Conservation (phyloP, 2,329 filamentous ascomycete genomes). For the Canariomyces notabilis region DNA sequence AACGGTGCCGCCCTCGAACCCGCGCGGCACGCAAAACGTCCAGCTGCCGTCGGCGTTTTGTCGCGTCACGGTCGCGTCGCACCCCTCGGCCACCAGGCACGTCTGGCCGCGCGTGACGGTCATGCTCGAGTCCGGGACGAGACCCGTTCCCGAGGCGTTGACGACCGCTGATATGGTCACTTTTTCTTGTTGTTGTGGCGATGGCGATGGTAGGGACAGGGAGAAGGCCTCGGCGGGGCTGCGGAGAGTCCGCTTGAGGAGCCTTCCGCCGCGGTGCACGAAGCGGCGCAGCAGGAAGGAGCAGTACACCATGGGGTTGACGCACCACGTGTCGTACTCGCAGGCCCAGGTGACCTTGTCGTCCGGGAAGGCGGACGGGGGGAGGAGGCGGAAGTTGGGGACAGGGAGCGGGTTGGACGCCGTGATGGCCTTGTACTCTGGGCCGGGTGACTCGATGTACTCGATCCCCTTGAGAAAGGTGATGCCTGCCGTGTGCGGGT, state of each 20-base stretch:
- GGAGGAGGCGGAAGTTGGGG: background rate
- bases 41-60: constrained; percentile 59
- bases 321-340: constrained; percentile 50
- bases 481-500: constrained; percentile 39
- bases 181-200: constrained; percentile 16
- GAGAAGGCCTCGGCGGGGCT: constrained; percentile 36
- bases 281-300: constrained; percentile 41
- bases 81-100: constrained; percentile 38
- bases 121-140: constrained; percentile 37
- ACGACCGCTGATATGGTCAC: constrained; percentile 32
- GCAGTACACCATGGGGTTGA: constrained; percentile 52
- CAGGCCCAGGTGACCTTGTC: constrained; percentile 39
- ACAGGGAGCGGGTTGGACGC: constrained; percentile 37
- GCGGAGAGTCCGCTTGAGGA: constrained; percentile 34
- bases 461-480: constrained; percentile 47
- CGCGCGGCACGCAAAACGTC: constrained; percentile 58
- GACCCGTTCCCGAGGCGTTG: constrained; percentile 44
- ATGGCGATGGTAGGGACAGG: constrained; percentile 30
- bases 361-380: constrained; percentile 36
- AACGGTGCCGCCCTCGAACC: constrained; percentile 57
- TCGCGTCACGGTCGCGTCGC: constrained; percentile 46
- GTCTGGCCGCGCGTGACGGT: constrained; percentile 46
- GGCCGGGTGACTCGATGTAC: constrained; percentile 44
- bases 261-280: constrained; percentile 33
- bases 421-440: constrained; percentile 35